Percentiles rank a stretch among this genome's conserved stretches.
Evolutionary conservation across 169 alveolate species (phyloP).

Genomic region (Plasmodium malariae): DNA sequence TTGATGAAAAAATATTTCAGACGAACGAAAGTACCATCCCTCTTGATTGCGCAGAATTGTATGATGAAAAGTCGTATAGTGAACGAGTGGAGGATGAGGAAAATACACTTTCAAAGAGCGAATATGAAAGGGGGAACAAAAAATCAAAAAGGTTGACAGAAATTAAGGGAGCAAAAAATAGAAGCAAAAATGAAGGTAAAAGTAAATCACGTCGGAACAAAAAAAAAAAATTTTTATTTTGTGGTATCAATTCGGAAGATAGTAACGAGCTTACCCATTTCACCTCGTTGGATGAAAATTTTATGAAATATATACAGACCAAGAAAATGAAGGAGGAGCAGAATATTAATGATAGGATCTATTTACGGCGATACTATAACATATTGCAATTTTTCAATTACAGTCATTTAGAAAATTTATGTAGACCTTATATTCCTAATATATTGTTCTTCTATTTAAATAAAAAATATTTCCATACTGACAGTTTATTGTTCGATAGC

Average conservation of each 20-base stretch:
- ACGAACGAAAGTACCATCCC: not conserved
- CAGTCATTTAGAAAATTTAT: slow-evolving; percentile 55
- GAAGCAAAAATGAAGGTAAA: not conserved
- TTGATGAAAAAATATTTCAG: slow-evolving; percentile 17
- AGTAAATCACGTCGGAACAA: no score
- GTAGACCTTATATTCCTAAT: slow-evolving; percentile 51
- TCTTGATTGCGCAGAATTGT: not conserved
- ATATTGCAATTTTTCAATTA: slow-evolving; percentile 43
- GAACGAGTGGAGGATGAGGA: not conserved
- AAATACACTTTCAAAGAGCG: not conserved
- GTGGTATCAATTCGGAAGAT: not conserved
- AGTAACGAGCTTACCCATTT: not conserved
- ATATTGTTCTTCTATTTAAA: slow-evolving; percentile 38
- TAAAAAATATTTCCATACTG: slow-evolving; percentile 14
- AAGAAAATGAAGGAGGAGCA: slow-evolving; percentile 18
- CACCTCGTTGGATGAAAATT: not conserved
- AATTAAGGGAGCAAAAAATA: not conserved
- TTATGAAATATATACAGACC: not conserved
- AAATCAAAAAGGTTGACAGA: not conserved
- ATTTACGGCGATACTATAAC: slow-evolving; percentile 43
- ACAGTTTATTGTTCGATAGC: slow-evolving; percentile 20
- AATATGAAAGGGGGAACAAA: not conserved
- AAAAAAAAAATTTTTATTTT: slow-evolving; percentile 2
- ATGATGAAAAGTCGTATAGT: not conserved
- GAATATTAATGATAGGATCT: slow-evolving; percentile 36